phyloP scores from a whole-genome alignment of 768 basidiomycete genomes.

The Tricholoma hemisulphureum region DNA sequence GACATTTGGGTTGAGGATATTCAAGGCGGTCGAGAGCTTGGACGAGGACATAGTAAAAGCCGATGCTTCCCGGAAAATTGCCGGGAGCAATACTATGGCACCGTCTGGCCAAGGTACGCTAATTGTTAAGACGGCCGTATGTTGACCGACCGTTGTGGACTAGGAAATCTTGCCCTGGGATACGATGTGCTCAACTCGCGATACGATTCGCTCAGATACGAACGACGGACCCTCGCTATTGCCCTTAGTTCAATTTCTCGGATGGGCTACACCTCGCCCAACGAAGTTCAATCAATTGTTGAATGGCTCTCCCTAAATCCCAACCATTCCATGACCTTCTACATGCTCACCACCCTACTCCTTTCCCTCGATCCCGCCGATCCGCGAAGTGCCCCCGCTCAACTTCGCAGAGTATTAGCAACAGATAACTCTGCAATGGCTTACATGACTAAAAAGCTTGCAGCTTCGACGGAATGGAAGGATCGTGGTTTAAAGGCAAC shows the following conservation, averaged over 20 bases:
- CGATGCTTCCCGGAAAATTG: constrained; percentile 59
- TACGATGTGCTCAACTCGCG: constrained; percentile 66
- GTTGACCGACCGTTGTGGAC: neutral
- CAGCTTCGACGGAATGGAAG: constrained; percentile 58
- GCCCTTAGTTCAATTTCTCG: constrained; percentile 62
- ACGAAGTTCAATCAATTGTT: constrained; percentile 62
- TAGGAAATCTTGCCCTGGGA: constrained; percentile 54
- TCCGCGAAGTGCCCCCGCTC: constrained; percentile 45
- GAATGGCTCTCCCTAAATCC: constrained; percentile 69
- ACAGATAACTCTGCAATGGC: constrained; percentile 46
- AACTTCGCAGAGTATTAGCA: constrained; percentile 46
- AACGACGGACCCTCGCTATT: constrained; percentile 66
- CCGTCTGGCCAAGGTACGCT: constrained; percentile 57
- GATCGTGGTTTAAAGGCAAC: constrained; percentile 69
- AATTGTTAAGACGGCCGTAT: neutral
- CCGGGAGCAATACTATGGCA: constrained; percentile 56
- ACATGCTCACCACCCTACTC: constrained; percentile 64
- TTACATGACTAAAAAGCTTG: constrained; percentile 60
- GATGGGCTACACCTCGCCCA: constrained; percentile 55
- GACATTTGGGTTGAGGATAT: constrained; percentile 53
- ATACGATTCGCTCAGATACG: constrained; percentile 70
- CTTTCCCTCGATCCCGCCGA: constrained; percentile 66
- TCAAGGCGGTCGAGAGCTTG: constrained; percentile 62
- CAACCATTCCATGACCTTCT: constrained; percentile 68
- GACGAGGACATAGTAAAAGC: constrained; percentile 53